Evolutionary conservation across 2,329 filamentous ascomycete species (phyloP).

Genomic region (Mollisia scopiformis): DNA sequence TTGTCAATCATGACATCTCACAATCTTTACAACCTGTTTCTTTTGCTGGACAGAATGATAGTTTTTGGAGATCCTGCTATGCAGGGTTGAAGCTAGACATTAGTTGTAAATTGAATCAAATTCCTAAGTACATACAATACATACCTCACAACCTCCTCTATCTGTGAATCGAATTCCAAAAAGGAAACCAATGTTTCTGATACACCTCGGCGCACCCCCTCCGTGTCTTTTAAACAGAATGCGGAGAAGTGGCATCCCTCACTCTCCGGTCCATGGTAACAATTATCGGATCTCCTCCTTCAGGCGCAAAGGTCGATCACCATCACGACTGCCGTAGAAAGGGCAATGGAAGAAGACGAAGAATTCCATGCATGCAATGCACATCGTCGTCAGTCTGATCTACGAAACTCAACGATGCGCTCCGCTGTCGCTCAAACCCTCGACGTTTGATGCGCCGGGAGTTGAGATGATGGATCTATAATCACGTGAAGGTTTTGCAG

Average conservation of each 20-base stretch:
- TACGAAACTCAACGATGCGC: not conserved
- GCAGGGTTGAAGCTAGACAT: constrained; percentile 4
- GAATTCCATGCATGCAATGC: constrained; percentile 7
- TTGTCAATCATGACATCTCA: constrained; percentile 21
- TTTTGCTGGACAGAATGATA: constrained; percentile 1
- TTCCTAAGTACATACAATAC: not conserved
- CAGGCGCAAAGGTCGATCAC: not conserved
- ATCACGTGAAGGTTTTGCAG: no score
- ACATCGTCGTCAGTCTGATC: not conserved
- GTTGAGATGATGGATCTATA: no score
- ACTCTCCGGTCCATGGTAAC: not conserved
- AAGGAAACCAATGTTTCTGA: not conserved
- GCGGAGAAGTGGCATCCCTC: constrained; percentile 10
- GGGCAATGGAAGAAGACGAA: no score
- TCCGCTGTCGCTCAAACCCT: not conserved
- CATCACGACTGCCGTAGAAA: no score
- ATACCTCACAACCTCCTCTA: not conserved
- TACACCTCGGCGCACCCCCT: not conserved
- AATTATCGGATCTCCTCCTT: not conserved
- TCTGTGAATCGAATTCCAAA: not conserved
- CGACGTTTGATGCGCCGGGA: constrained; percentile 1
- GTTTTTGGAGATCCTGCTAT: not conserved
- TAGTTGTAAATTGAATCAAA: constrained; percentile 1
- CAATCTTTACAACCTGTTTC: constrained; percentile 18
- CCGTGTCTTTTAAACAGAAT: not conserved